A percentile compares a stretch with the other conserved stretches of the same genome.
These are phyloP conservation scores for Podaxis sp. DNA, from an alignment of 768 basidiomycete genomes.

Conservation along the genomic window DNA sequence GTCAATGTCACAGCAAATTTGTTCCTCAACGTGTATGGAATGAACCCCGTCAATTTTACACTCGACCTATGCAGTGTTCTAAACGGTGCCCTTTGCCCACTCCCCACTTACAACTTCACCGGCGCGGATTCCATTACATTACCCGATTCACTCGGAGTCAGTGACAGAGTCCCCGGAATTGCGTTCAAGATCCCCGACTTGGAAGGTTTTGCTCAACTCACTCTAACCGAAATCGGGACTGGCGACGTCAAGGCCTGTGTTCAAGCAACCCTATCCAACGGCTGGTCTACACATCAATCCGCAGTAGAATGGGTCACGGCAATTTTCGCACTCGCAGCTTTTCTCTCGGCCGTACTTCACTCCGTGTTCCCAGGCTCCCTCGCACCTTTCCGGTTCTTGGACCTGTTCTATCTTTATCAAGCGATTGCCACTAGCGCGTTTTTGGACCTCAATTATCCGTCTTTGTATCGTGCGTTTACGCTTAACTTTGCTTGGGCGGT, in stretches of 20 bases:
- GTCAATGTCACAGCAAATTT: constrained; percentile 81
- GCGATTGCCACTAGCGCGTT: constrained; percentile 75
- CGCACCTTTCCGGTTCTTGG: constrained; percentile 73
- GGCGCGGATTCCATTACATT: constrained; percentile 69
- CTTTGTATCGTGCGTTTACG: constrained; percentile 73
- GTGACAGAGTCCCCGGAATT: constrained; percentile 62
- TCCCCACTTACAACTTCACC: constrained; percentile 82
- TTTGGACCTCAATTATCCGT: constrained; percentile 84
- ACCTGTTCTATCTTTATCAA: constrained; percentile 81
- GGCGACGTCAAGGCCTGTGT: constrained; percentile 82
- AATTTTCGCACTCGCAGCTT: constrained; percentile 56
- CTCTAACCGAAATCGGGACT: constrained; percentile 63
- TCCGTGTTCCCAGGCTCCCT: constrained; percentile 50
- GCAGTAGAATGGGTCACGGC: constrained; percentile 79
- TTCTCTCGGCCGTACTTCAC: constrained; percentile 59
- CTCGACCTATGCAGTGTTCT: constrained; percentile 81
- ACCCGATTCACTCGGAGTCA: constrained; percentile 53
- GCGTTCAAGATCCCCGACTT: constrained; percentile 89
- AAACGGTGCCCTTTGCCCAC: constrained; percentile 76
- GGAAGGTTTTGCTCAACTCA: constrained; percentile 82
- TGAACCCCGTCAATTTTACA: constrained; percentile 77
- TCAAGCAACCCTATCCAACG: constrained; percentile 89
- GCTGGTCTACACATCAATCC: constrained; percentile 72
- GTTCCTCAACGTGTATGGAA: constrained; percentile 84
- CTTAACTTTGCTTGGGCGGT: constrained; percentile 89